phyloP scores from a whole-genome alignment of 805 yeast genomes.

The Wickerhamomyces pijperi region DNA sequence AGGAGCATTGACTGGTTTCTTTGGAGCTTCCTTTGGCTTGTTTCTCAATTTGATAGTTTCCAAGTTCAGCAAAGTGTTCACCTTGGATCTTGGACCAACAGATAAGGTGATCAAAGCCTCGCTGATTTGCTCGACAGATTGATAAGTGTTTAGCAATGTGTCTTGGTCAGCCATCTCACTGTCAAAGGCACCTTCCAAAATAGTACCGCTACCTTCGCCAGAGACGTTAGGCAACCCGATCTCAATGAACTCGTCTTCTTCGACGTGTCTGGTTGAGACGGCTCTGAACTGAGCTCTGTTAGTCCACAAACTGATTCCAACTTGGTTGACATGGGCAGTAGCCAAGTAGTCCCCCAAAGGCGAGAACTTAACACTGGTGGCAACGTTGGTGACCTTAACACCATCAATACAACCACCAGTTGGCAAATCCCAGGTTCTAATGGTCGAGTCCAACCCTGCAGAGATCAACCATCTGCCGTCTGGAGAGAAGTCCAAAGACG shows the following conservation, averaged over 20 bases:
- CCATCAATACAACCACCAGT: constrained; percentile 97
- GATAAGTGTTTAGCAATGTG: constrained; percentile 27
- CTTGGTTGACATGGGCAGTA: constrained; percentile 82
- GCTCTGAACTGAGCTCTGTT: constrained; percentile 77
- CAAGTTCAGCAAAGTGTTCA: constrained; percentile 66
- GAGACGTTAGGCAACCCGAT: constrained; percentile 64
- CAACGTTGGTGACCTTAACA: constrained; percentile 64
- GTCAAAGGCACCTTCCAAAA: constrained; percentile 27
- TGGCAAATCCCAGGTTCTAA: constrained; percentile 96
- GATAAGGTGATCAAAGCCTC: constrained; percentile 61
- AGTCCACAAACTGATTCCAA: constrained; percentile 89
- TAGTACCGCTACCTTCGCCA: constrained; percentile 62
- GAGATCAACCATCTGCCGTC: constrained; percentile 93
- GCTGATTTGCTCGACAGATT: constrained; percentile 53
- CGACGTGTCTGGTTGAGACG: constrained; percentile 63
- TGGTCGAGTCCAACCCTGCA: constrained; percentile 71
- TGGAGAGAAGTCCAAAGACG: constrained; percentile 82
- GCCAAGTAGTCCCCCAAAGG: constrained; percentile 87
- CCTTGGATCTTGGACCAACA: constrained; percentile 64
- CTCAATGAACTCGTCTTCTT: constrained; percentile 59
- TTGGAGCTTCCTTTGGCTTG: constrained; percentile 82
- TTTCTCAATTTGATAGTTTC: constrained; percentile 80
- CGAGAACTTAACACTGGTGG: constrained; percentile 68
- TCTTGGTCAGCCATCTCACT: constrained; percentile 19
- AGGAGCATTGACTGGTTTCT: constrained; percentile 69